Evolutionary conservation across 352 stramenopile species (phyloP), one percentile per base, ranked within the genome.

Genomic region (Phytophthora pluvialis): DNA sequence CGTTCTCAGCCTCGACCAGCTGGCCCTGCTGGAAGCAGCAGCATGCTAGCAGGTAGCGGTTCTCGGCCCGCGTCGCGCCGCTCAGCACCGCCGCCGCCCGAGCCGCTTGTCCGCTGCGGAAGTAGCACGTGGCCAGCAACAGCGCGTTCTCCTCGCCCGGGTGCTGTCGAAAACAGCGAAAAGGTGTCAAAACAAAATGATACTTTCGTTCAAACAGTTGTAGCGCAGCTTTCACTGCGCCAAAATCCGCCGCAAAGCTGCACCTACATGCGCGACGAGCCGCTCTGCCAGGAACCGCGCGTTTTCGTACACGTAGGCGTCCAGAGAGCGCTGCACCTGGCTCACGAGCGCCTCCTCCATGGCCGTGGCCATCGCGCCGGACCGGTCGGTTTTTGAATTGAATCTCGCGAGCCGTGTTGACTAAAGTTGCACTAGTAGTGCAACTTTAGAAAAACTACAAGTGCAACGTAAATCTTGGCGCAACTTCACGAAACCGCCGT

Each of bases 1-100:
- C 93, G 55, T 94, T 93, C 84, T 99, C 97, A 0, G 95, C 96
- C 53, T 98, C 93, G 0, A 78, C 69, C 33, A 93, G 60, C 38
- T 81, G 76, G 3, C 75, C 75, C n/a, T 82, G 79, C 52, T 94
- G 70, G 60, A 94, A 86, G 72, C 77, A 94, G 70, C 88, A 96
- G 5, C 75, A 49, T 0, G 83, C 81, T 56, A 95, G 63, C 48
- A 92, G 60, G 53, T 87, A 91, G 5, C 76, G 83, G 39, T 95
- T 94, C 56, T 86, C 70, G 5, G 68, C 51, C 5, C 60, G 56
- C 29, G 51, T 72, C 16, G 73, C 70, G 13, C 70, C 76, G 3
- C 72, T 75, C 18, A 95, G 74, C 25, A 92, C 80, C 11, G 83
- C 73, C 29, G 83, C 73, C 28, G 84, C 84, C 36, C 80, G 76